A percentile compares a stretch with the other conserved stretches of the same genome.
Evolutionary conservation across 2,329 filamentous ascomycete genomes (phyloP).

Genomic region (Clonostachys solani): DNA sequence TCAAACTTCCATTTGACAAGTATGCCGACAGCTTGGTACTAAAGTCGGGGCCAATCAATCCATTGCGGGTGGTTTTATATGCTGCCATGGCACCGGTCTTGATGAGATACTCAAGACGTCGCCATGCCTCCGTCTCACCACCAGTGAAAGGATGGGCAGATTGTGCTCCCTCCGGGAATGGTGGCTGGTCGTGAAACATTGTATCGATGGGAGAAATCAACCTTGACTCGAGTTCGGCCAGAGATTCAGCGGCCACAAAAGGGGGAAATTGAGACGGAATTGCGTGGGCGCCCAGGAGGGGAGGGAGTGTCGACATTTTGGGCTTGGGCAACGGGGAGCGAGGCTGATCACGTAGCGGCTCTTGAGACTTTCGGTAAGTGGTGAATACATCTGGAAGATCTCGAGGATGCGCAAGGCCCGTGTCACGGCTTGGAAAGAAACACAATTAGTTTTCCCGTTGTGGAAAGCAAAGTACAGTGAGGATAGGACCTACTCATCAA

Average conservation of each 20-base stretch:
- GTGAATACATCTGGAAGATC: constrained; percentile 75
- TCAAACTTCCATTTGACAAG: constrained; percentile 67
- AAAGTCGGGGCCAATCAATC: constrained; percentile 64
- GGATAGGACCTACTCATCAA: constrained; percentile 66
- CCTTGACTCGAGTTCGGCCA: constrained; percentile 46
- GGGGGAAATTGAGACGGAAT: constrained; percentile 57
- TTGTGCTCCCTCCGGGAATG: constrained; percentile 43
- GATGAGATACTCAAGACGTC: constrained; percentile 58
- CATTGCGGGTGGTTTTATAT: constrained; percentile 71
- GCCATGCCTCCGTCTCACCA: constrained; percentile 57
- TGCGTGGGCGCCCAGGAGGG: constrained; percentile 40
- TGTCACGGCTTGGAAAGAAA: constrained; percentile 51
- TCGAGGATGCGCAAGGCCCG: constrained; percentile 49
- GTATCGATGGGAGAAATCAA: constrained; percentile 54
- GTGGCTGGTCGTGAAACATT: constrained; percentile 45
- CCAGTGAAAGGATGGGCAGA: constrained; percentile 66
- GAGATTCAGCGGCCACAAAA: constrained; percentile 56
- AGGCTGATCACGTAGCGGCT: constrained; percentile 64
- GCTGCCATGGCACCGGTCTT: constrained; percentile 52
- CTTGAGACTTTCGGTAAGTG: constrained; percentile 66
- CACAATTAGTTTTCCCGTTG: constrained; percentile 7
- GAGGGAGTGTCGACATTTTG: constrained; percentile 44
- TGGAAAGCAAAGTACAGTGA: background rate
- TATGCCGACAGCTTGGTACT: constrained; percentile 75
- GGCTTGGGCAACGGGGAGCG: constrained; percentile 52